Conservation (phyloP, 306 rosid genomes). For the Lathyrus oleraceus region DNA sequence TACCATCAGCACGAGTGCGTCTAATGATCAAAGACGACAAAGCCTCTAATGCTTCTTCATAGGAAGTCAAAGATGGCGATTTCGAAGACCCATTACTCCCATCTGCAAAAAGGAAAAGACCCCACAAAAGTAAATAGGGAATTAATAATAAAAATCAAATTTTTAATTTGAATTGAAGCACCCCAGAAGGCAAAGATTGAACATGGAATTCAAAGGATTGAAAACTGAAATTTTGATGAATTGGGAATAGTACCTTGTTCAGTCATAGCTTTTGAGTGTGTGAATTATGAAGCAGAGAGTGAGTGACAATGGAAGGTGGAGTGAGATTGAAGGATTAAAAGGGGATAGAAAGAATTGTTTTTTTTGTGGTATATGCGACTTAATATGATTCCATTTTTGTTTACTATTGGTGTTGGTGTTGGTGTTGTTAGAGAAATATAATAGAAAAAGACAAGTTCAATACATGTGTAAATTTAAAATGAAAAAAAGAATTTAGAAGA, state of each 20-base stretch:
- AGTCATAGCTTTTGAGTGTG: constrained; percentile 48
- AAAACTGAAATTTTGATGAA: background rate
- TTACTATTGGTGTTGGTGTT: background rate
- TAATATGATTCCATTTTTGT: background rate
- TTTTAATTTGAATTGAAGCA: constrained; percentile 16
- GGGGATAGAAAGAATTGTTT: constrained; percentile 22
- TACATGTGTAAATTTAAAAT: too few species aligned
- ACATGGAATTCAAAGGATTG: background rate
- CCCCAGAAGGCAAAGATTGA: constrained; percentile 19
- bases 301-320: constrained; percentile 30
- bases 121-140: background rate
- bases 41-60: constrained; percentile 84
- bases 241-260: constrained; percentile 39
- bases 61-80: constrained; percentile 45
- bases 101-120: constrained; percentile 28
- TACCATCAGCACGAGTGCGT: constrained; percentile 84
- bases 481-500: too few species aligned
- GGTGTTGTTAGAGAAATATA: background rate
- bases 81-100: constrained; percentile 50
- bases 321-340: constrained; percentile 39
- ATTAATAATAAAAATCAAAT: constrained; percentile 11
- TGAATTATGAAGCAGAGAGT: constrained; percentile 36
- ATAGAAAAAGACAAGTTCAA: background rate
- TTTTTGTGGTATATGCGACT: constrained; percentile 21
- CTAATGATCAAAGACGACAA: constrained; percentile 78